Conservation (phyloP, 2,329 filamentous ascomycete species). For the Verticillium tricorpus region DNA sequence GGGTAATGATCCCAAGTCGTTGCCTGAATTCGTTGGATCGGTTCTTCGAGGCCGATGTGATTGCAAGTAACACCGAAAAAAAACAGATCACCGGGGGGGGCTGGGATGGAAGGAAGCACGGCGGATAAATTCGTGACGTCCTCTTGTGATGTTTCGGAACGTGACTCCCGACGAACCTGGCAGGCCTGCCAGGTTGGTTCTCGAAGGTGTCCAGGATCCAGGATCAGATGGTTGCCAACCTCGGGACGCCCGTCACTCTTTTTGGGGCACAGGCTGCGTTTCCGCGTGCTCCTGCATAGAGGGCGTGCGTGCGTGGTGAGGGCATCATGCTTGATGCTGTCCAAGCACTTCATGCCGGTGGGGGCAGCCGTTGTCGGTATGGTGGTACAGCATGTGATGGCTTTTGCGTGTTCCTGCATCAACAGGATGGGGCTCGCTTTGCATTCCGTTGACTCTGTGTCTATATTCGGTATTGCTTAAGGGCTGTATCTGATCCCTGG, state of each 20-base stretch:
- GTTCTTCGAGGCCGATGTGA: too few relatives aligned
- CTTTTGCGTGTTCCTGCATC: neutral
- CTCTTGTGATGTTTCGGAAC: neutral
- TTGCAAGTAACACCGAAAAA: too few relatives aligned
- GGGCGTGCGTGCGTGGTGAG: neutral
- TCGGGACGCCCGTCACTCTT: too few relatives aligned
- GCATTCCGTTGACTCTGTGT: neutral
- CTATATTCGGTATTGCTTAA: neutral
- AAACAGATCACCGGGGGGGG: too few relatives aligned
- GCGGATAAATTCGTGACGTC: neutral
- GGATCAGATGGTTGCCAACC: neutral
- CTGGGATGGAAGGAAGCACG: neutral
- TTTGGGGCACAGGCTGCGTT: too few relatives aligned
- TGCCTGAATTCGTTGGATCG: too few relatives aligned
- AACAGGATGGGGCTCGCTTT: neutral
- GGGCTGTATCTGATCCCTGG: neutral
- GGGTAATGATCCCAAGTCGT: too few relatives aligned
- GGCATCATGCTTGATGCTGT: neutral
- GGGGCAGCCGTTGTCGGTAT: neutral
- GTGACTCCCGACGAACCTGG: neutral
- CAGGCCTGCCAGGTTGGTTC: neutral
- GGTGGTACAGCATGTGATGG: neutral
- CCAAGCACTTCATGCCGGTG: neutral
- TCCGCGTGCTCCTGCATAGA: too few relatives aligned
- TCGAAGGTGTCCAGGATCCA: neutral